Evolutionary conservation across 2,329 filamentous ascomycete species (phyloP).

Genomic region (Curvularia lunata): DNA sequence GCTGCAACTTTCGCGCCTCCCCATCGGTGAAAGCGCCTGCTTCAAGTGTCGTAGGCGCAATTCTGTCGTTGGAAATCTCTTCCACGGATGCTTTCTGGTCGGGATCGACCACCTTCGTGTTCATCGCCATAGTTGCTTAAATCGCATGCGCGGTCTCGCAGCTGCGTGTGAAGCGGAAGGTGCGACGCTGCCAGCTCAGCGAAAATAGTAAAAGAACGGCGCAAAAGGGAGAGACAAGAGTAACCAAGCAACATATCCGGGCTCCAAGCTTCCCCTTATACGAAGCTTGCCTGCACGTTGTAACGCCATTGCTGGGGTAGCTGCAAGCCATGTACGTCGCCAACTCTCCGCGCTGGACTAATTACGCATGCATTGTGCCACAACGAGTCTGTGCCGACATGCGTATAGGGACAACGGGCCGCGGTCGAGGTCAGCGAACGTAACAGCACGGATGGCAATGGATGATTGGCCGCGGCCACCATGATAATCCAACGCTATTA

Average conservation of each 20-base stretch:
- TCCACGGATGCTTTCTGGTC: conserved; percentile 33
- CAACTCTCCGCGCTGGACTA: neutral
- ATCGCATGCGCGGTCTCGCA: neutral
- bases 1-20: conserved; percentile 31
- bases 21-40: conserved; percentile 24
- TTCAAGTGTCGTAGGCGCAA: conserved; percentile 13
- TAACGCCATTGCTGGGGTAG: neutral
- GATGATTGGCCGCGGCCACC: conserved; percentile 2
- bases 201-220: neutral
- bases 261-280: conserved; percentile 26
- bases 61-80: conserved; percentile 30
- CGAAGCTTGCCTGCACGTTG: conserved; percentile 19
- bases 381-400: conserved; percentile 2
- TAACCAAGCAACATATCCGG: conserved; percentile 12
- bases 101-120: conserved; percentile 23
- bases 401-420: conserved; percentile 11
- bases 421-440: neutral
- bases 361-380: neutral
- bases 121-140: conserved; percentile 29
- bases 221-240: conserved; percentile 12
- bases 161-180: neutral
- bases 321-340: conserved; percentile 18
- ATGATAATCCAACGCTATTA: conserved; percentile 10
- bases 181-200: neutral
- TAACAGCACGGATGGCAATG: neutral